Conservation (phyloP, 2,329 filamentous ascomycete genomes). For the Apiospora malaysiana region DNA sequence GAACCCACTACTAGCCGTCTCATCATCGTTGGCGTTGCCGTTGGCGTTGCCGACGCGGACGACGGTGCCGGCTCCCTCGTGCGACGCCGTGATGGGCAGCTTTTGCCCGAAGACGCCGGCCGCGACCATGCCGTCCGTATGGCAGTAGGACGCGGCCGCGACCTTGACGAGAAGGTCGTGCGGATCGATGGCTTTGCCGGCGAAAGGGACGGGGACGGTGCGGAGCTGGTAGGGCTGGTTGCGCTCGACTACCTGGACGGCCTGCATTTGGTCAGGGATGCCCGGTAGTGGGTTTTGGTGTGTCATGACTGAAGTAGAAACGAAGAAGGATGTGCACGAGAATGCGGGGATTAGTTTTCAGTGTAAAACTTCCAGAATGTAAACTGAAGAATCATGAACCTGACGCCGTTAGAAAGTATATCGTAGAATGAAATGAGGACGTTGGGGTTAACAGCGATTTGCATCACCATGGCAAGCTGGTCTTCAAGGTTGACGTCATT, state of each 20-base stretch:
- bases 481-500: neutral
- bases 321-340: no score
- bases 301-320: neutral
- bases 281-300: constrained; percentile 9
- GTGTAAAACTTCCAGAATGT: no score
- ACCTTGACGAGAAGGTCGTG: constrained; percentile 66
- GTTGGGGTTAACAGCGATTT: neutral
- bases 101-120: constrained; percentile 53
- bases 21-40: no score
- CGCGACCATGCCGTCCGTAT: constrained; percentile 64
- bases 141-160: constrained; percentile 65
- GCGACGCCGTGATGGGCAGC: constrained; percentile 60
- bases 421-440: neutral
- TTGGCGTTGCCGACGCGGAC: constrained; percentile 50
- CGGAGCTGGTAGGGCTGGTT: constrained; percentile 61
- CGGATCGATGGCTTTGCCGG: constrained; percentile 43
- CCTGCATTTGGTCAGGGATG: constrained; percentile 38
- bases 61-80: constrained; percentile 63
- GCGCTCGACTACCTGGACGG: constrained; percentile 46
- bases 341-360: no score
- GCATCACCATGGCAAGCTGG: neutral
- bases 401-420: neutral
- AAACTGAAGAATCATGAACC: no score
- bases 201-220: constrained; percentile 51
- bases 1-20: no score